Evolutionary conservation across 805 yeast genomes (phyloP), one percentile per base, ranked within the genome.

Genomic region (Myxozyma mucilagina): DNA sequence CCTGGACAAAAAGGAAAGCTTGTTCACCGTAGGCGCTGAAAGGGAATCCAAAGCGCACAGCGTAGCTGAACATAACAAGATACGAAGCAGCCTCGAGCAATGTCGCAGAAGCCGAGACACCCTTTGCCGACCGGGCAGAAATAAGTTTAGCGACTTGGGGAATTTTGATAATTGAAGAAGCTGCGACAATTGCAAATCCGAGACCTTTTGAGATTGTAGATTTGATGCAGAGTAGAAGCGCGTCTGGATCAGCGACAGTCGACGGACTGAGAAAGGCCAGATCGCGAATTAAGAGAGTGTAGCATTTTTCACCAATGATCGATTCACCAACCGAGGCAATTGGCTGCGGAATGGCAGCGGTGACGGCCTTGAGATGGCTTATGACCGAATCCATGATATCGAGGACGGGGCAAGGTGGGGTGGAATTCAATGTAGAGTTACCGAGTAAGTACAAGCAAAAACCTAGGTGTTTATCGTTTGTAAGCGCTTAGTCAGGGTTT

Each of bases 1-100:
- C 76, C 66, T 78, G 81, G 16, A 78, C 35, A 0, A 74, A 68
- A 7, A 77, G 67, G 39, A 77, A 71, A 0, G 72, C 72, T 24
- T 71, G 68, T 52, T 78, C 81, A 35, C 80, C 80, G 67, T 74
- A 78, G 6, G 79, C 71, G 45, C 70, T 65, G 54, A 78, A 78
- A 6, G 77, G 75, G 58, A 74, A 71, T 6, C 70, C 70, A 47
- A 60, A 61, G 57, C 80, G 70, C 61, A 73, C 74, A 59, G 74
- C 74, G 60, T 77, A 78, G 14, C 78, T 73, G 20, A 74, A 68
- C 16, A 74, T 66, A 48, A 77, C 69, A 47, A 75, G 52, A 59
- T 75, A 71, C 13, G 74, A 68, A 0, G 72, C 39, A 3, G 76
- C 72, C 63, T 78, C 80, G 41, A 78, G 68, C 8, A 73, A 47